Evolutionary conservation across 2,329 filamentous ascomycete species (phyloP).

Genomic region (Delphinella strobiligena): DNA sequence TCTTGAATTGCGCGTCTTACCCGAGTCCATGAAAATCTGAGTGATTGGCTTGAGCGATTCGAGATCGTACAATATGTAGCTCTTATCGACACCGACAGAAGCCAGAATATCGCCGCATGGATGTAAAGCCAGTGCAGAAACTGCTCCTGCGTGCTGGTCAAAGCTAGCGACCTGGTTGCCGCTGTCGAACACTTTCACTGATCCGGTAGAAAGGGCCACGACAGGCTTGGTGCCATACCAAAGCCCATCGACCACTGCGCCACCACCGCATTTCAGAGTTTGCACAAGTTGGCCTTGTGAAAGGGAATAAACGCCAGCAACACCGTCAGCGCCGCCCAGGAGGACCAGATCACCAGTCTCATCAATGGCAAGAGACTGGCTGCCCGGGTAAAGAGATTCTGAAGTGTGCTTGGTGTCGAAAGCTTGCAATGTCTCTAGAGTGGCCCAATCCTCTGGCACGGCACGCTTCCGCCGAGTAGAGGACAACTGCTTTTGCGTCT

Average conservation of each 20-base stretch:
- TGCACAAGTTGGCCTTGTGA: constrained; percentile 63
- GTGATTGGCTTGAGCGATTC: constrained; percentile 54
- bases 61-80: constrained; percentile 81
- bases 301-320: constrained; percentile 68
- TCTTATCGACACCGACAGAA: constrained; percentile 84
- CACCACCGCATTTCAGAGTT: constrained; percentile 49
- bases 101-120: constrained; percentile 73
- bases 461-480: constrained; percentile 83
- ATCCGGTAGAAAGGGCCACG: constrained; percentile 62
- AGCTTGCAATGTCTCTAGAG: constrained; percentile 54
- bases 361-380: constrained; percentile 46
- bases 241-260: constrained; percentile 53
- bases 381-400: constrained; percentile 48
- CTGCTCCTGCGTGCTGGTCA: constrained; percentile 70
- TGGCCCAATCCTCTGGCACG: constrained; percentile 75
- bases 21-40: constrained; percentile 67
- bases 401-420: constrained; percentile 44
- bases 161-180: constrained; percentile 59
- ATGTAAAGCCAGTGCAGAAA: constrained; percentile 67
- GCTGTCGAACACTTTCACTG: constrained; percentile 66
- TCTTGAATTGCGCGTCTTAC: constrained; percentile 41
- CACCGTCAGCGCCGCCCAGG: constrained; percentile 62
- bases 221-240: constrained; percentile 60
- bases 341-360: constrained; percentile 53
- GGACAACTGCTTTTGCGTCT: constrained; percentile 70